Evolutionary conservation across 306 rosid species (phyloP).

Genomic region (Cicer arietinum): DNA sequence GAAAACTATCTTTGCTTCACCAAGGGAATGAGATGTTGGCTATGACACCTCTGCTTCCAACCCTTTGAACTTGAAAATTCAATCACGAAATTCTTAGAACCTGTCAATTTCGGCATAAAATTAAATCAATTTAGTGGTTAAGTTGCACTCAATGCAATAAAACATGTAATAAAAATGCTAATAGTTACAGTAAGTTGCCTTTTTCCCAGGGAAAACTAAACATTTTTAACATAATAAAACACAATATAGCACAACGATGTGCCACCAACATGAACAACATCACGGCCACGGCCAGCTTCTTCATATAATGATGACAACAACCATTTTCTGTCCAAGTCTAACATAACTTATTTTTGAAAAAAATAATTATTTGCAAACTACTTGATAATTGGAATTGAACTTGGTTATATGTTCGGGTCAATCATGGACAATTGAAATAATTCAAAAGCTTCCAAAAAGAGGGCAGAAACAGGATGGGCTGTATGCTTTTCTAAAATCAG

Average conservation of each 20-base stretch:
- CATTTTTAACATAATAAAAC: neutral
- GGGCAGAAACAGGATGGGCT: neutral
- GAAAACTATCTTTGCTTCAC: constrained; percentile 32
- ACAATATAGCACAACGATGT: constrained; percentile 1
- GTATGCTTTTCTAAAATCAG: constrained; percentile 16
- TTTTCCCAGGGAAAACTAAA: neutral
- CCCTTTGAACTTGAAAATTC: constrained; percentile 24
- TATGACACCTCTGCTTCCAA: constrained; percentile 27
- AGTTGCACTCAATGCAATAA: constrained; percentile 18
- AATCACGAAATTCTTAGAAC: constrained; percentile 30
- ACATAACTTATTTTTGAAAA: neutral
- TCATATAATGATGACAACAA: neutral
- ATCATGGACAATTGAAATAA: neutral
- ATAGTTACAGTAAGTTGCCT: constrained; percentile 19
- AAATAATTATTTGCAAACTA: neutral
- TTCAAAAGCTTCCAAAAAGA: neutral
- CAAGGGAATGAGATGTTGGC: constrained; percentile 29
- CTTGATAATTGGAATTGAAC: neutral
- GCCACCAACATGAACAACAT: constrained; percentile 19
- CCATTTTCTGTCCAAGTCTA: neutral
- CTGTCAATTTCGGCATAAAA: constrained; percentile 37
- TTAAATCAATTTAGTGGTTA: constrained; percentile 14
- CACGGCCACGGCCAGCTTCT: neutral
- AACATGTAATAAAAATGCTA: constrained; percentile 25
- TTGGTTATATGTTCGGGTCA: neutral